Conservation (phyloP, 2,329 filamentous ascomycete species). For the Paracamarosporium sp. region DNA sequence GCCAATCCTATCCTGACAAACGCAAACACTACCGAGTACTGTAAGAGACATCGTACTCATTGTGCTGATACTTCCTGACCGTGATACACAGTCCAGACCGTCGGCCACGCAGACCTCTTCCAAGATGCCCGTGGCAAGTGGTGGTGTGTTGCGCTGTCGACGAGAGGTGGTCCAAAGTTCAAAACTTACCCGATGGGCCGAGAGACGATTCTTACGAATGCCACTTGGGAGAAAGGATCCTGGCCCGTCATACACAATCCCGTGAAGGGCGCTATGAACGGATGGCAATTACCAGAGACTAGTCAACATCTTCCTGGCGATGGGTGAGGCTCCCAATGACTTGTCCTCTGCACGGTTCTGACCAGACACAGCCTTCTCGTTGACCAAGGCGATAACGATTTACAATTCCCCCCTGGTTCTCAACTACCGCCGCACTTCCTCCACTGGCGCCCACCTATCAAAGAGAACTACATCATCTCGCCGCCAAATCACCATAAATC, state of each 20-base stretch:
- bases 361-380: background rate
- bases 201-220: slow-evolving; percentile 33
- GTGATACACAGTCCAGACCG: slow-evolving; percentile 25
- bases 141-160: slow-evolving; percentile 36
- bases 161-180: slow-evolving; percentile 32
- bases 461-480: slow-evolving; percentile 57
- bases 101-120: slow-evolving; percentile 37
- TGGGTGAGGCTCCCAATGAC: slow-evolving; percentile 28
- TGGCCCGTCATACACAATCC: slow-evolving; percentile 55
- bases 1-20: slow-evolving; percentile 50
- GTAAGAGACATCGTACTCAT: slow-evolving; percentile 20
- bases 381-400: slow-evolving; percentile 9
- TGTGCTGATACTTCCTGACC: background rate
- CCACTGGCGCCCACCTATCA: slow-evolving; percentile 60
- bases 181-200: slow-evolving; percentile 35
- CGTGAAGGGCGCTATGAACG: slow-evolving; percentile 54
- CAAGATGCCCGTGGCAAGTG: slow-evolving; percentile 31
- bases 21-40: slow-evolving; percentile 46
- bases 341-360: background rate
- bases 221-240: slow-evolving; percentile 30
- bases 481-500: slow-evolving; percentile 52
- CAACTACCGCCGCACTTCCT: slow-evolving; percentile 59
- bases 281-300: slow-evolving; percentile 48
- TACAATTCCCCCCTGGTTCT: slow-evolving; percentile 55
- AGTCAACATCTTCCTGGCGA: slow-evolving; percentile 45